Base-by-base conservation (phyloP, 2,329 filamentous ascomycete species). In the Paecilomyces variotii region DNA sequence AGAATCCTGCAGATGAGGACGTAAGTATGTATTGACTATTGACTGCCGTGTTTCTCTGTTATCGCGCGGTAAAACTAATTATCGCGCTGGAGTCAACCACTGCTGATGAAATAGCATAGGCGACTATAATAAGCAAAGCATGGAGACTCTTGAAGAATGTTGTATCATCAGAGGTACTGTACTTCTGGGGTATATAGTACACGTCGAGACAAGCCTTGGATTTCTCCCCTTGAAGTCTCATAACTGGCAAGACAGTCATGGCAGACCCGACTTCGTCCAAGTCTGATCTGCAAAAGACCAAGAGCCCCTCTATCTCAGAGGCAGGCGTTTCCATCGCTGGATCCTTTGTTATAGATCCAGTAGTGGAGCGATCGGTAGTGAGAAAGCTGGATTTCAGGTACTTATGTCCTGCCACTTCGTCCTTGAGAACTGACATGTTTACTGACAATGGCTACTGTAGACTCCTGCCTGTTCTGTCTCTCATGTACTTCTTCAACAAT, bases 401-500 rank as follows among this genome's bases (percentile, higher is more conserved):
- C 2, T 6, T 7, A 19, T 9, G 19, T 45, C n/a, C 7, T 2
- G 4, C 14, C 14, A 24, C 2, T 14, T 19, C 4, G 19, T 19
- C 2, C 2, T 45, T 45, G 14, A 39, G 4, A 3, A 3, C 5
- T 6, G 14, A 6, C 9, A 19, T 2, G 14, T 1, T 45, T 45
- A 9, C 39, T 45, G 7, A 45, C 4, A 14, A 7, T 39, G 4
- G 5, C 1, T 19, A 7, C 39, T 32, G 4, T 10, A 45, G 39
- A 24, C 39, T 84, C 54, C 68, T 84, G 12, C 82, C 82, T 2
- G 75, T 83, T 52, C 68, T 84, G 7, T 78, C 81, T 0, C 61
- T 81, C 45, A 83, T 84, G 80, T 84, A 83, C 58, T 71, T 83
- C 2, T 82, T 80, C 70, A 78, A 78, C 64, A 71, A 72, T 34